Percentiles rank a stretch among this genome's conserved stretches.
Conservation (phyloP, 2,329 filamentous ascomycete species). For the Colletotrichum magnum region DNA sequence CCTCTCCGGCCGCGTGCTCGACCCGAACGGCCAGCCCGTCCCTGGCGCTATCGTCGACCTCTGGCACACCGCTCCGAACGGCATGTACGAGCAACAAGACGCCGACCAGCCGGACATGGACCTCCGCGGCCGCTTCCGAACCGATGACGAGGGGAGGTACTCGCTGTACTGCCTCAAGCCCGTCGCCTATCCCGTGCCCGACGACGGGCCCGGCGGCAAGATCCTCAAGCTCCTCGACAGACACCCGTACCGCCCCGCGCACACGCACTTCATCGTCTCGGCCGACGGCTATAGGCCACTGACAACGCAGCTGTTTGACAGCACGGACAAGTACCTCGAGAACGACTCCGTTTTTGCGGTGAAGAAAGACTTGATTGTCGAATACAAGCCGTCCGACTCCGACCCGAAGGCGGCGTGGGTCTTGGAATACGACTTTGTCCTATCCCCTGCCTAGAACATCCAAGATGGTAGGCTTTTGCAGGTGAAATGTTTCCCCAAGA, state of each 20-base stretch:
- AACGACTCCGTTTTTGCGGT: conserved; percentile 54
- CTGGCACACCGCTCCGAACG: conserved; percentile 76
- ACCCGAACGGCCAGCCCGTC: conserved; percentile 68
- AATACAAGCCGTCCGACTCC: conserved; percentile 44
- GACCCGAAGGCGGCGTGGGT: conserved; percentile 44
- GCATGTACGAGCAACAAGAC: conserved; percentile 81
- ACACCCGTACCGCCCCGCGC: conserved; percentile 51
- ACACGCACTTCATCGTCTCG: conserved; percentile 54
- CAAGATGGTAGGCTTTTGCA: neutral
- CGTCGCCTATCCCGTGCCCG: conserved; percentile 65
- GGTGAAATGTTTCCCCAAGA: no score
- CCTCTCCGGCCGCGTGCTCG: conserved; percentile 70
- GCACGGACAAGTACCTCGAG: conserved; percentile 66
- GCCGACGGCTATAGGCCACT: conserved; percentile 71
- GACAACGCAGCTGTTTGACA: conserved; percentile 76
- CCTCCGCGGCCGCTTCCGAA: conserved; percentile 79
- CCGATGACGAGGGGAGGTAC: conserved; percentile 75
- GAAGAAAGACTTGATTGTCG: conserved; percentile 50
- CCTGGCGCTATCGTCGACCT: conserved; percentile 70
- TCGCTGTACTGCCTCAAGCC: conserved; percentile 73
- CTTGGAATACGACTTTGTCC: conserved; percentile 46
- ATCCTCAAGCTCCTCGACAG: conserved; percentile 49
- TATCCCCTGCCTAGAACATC: conserved; percentile 17
- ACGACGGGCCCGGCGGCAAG: conserved; percentile 48
- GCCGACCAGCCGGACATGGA: conserved; percentile 79